Evolutionary conservation across 345 rosid genomes (phyloP).

Genomic region (Melaleuca alternifolia): DNA sequence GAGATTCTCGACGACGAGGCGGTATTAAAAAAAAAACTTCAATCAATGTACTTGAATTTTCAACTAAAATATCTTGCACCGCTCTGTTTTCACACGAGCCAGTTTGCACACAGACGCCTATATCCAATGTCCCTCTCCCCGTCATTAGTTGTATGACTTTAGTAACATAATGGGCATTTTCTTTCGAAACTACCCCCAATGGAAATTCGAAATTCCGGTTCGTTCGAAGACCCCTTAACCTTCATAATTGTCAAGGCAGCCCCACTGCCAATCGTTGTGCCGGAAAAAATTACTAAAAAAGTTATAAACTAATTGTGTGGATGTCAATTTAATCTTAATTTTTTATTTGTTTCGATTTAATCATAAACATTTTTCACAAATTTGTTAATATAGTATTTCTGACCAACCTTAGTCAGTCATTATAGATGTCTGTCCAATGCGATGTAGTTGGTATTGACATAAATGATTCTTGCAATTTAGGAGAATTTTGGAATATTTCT

Average conservation of each 20-base stretch:
- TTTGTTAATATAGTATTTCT: fast-evolving
- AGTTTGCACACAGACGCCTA: not conserved
- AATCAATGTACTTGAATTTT: not conserved
- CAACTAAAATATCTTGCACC: too few relatives aligned
- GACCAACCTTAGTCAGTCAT: fast-evolving
- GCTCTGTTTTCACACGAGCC: not conserved
- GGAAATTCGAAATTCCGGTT: not conserved
- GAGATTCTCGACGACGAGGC: not conserved
- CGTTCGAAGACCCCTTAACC: not conserved
- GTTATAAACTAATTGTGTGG: fast-evolving
- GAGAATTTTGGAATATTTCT: not conserved
- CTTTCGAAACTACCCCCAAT: not conserved
- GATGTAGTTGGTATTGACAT: fast-evolving
- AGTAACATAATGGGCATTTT: not conserved
- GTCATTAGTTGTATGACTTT: not conserved
- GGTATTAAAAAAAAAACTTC: not conserved
- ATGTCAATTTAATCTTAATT: not conserved
- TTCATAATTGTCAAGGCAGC: not conserved
- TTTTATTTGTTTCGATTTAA: fast-evolving
- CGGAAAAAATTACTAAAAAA: not conserved
- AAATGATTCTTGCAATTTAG: not conserved
- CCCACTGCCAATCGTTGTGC: not conserved
- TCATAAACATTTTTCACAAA: not conserved
- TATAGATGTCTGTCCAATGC: fast-evolving
- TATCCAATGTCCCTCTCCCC: not conserved